A percentile compares a stretch with the other conserved stretches of the same genome.
Evolutionary conservation across 352 stramenopile genomes (phyloP).

Genomic region (Phytophthora kernoviae): DNA sequence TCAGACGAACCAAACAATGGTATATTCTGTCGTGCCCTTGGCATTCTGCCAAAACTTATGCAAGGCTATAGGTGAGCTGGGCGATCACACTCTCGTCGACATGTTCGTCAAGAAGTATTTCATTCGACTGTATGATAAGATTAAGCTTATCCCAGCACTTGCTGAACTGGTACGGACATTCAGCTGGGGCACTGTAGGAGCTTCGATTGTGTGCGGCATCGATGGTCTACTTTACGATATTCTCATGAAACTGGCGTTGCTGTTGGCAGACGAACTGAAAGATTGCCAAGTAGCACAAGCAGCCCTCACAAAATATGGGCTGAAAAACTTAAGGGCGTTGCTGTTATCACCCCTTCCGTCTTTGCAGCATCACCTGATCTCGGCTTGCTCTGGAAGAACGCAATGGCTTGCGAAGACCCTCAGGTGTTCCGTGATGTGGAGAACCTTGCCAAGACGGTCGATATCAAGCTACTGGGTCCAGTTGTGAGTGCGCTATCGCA

Average conservation of each 20-base stretch:
- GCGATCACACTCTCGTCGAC: background rate
- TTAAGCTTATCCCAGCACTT: background rate
- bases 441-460: background rate
- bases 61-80: constrained; percentile 1
- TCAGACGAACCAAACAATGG: background rate
- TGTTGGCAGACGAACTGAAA: background rate
- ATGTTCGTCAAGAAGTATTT: constrained; percentile 12
- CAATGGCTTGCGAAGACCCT: constrained; percentile 1
- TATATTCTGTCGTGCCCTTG: constrained; percentile 2
- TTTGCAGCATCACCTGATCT: background rate
- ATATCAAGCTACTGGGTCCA: constrained; percentile 1
- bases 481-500: constrained; percentile 8
- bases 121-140: constrained; percentile 3
- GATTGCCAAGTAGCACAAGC: background rate
- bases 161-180: background rate
- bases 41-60: constrained; percentile 10
- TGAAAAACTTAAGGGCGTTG: background rate
- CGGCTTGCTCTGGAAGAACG: constrained; percentile 1
- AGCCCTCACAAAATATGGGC: background rate
- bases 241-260: background rate
- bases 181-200: background rate
- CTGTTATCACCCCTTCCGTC: background rate
- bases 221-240: background rate
- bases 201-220: background rate
- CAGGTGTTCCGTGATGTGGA: background rate